Conservation (phyloP, 257 asterid genomes). For the Solanum piurae region DNA sequence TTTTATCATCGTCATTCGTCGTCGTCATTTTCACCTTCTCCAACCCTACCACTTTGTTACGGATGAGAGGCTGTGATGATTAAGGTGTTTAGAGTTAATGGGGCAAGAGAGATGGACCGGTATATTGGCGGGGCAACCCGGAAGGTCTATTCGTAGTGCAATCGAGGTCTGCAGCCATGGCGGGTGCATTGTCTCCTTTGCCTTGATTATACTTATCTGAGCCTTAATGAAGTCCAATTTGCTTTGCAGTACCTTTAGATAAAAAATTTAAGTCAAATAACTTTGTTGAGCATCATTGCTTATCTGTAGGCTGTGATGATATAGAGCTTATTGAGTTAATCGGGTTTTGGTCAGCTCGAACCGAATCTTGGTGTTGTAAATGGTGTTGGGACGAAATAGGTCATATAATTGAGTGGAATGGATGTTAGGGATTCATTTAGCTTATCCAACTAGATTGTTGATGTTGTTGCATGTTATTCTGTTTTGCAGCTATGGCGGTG, state of each 20-base stretch:
- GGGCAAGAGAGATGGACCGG: not conserved
- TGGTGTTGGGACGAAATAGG: not conserved
- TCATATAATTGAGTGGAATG: not conserved
- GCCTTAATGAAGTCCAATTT: not conserved
- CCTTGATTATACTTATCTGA: not conserved
- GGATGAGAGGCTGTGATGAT: constrained; percentile 1
- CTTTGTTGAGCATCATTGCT: not conserved
- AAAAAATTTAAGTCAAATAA: too few species aligned
- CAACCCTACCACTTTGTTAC: not conserved
- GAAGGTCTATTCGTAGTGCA: not conserved
- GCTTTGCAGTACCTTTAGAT: not conserved
- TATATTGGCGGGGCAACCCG: constrained; percentile 9
- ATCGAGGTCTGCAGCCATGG: constrained; percentile 4
- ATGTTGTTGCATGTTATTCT: not conserved
- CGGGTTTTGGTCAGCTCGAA: not conserved
- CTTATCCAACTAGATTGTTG: not conserved
- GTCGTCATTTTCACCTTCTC: not conserved
- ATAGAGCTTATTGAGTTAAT: not conserved
- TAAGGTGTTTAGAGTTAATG: not conserved
- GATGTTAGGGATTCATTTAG: not conserved
- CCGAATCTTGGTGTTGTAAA: not conserved
- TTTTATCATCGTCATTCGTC: not conserved
- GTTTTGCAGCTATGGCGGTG: constrained; percentile 1
- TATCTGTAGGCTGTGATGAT: not conserved
- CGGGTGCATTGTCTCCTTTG: not conserved